Base-by-base conservation (phyloP, 768 basidiomycete species). In the Psilocybe subaeruginosa region DNA sequence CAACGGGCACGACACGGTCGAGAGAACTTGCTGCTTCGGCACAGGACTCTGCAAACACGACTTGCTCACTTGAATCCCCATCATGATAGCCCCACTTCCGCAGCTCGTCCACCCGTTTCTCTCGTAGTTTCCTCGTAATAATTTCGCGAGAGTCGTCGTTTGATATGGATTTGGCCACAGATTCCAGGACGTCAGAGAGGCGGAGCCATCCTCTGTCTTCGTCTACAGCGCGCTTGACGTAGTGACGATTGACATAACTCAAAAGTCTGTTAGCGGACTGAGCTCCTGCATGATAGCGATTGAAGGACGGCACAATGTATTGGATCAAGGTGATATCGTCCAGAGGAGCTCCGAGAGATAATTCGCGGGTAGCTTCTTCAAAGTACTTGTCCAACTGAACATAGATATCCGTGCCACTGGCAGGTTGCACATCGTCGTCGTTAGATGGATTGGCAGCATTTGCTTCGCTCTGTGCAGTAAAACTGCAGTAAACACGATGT, bases 121-220 rank as follows among this genome's bases (percentile, higher is more conserved):
- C 88, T 69, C 78, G 82, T 62, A 90, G 68, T 64, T 79, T 82
- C 67, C 76, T 78, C 41, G 87, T 77, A 48, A 91, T 80, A 67
- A 84, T 82, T 69, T 86, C 86, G 29, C 85, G 82, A n/a, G 83
- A 80, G 65, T 84, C 84, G 56, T 85, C 80, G 39, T 73, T 69
- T 49, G 75, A 73, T 51, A 83, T 76, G 19, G 79, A 79, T 66
- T 81, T 84, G 53, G 85, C 82, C 56, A 86, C 82, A 27, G 82
- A 82, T 68, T 87, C 83, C 62, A 91, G 72, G 14, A 89, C 80
- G 69, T 91, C 90, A 54, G 77, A 78, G 46, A 91, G 75, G 31
- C 87, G 83, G 45, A 92, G 78, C 91, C 91, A 92, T 45, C 91
- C 90, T 64, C 80, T 84, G 73, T 91, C 91, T 72, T 92, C 90